phyloP scores from a whole-genome alignment of 257 asterid species.

The Solanum megistacrolobum region DNA sequence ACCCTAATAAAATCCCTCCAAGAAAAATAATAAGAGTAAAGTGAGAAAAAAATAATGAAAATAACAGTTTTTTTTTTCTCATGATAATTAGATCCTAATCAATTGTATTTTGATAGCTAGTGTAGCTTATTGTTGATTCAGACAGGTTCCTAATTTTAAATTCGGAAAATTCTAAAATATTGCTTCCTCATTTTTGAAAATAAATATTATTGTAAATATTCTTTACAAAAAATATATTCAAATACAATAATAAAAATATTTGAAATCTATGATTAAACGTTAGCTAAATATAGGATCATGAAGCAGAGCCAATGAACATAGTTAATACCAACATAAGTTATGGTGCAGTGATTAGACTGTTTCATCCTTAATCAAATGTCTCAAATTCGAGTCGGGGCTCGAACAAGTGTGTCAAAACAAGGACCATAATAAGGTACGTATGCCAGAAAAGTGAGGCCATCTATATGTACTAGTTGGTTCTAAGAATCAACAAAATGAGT shows the following conservation, averaged over 20 bases:
- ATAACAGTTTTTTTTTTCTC: not conserved
- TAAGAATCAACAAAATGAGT: not conserved
- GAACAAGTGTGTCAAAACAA: not conserved
- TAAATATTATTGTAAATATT: no score
- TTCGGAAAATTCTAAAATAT: not conserved
- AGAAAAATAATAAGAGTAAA: not conserved
- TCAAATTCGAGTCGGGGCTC: not conserved
- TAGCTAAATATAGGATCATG: not conserved
- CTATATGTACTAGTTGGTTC: not conserved
- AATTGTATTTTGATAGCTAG: not conserved
- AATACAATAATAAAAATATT: not conserved
- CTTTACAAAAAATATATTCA: no score
- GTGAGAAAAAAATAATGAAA: not conserved
- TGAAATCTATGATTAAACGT: not conserved
- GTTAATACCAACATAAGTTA: not conserved
- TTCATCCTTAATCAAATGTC: no score
- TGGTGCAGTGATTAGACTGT: fast-evolving
- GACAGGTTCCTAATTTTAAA: not conserved
- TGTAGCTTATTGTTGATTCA: not conserved
- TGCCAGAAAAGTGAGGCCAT: not conserved
- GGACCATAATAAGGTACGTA: not conserved
- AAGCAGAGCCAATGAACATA: not conserved
- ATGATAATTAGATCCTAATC: not conserved
- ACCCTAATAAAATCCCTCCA: not conserved
- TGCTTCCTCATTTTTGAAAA: not conserved